Conservation (phyloP, 208 protist genomes). For the Acanthamoeba polyphaga region DNA sequence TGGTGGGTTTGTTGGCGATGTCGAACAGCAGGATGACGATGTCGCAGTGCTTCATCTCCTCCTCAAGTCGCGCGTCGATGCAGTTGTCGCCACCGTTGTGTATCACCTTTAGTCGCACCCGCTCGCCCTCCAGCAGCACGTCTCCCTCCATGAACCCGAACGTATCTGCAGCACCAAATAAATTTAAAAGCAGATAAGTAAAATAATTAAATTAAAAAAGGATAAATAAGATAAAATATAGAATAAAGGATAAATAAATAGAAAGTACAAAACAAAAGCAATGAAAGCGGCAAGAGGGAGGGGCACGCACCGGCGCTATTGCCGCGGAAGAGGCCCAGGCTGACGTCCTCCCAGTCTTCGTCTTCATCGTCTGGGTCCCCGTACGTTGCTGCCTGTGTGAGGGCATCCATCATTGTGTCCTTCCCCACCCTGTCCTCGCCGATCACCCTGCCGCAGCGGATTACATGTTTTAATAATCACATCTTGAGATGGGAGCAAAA, state of each 20-base stretch:
- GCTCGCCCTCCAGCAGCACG: constrained; percentile 20
- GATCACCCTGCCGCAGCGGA: neutral
- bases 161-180: neutral
- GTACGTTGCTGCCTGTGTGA: constrained; percentile 38
- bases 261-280: neutral
- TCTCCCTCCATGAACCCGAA: constrained; percentile 50
- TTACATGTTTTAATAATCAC: neutral
- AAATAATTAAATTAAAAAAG: neutral
- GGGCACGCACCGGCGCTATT: constrained; percentile 5
- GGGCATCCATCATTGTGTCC: constrained; percentile 60
- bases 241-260: neutral
- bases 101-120: neutral
- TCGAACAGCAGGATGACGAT: constrained; percentile 30
- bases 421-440: neutral
- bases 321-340: constrained; percentile 35
- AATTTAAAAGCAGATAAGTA: too few species aligned
- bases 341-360: constrained; percentile 39
- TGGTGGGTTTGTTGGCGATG: constrained; percentile 33
- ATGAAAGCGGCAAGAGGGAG: neutral
- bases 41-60: constrained; percentile 17
- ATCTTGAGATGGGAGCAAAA: neutral
- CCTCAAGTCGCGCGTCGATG: constrained; percentile 12
- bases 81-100: constrained; percentile 51
- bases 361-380: constrained; percentile 32
- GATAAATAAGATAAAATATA: neutral